phyloP scores from a whole-genome alignment of 805 yeast species.

The Kodamaea hsintzibuensis region DNA sequence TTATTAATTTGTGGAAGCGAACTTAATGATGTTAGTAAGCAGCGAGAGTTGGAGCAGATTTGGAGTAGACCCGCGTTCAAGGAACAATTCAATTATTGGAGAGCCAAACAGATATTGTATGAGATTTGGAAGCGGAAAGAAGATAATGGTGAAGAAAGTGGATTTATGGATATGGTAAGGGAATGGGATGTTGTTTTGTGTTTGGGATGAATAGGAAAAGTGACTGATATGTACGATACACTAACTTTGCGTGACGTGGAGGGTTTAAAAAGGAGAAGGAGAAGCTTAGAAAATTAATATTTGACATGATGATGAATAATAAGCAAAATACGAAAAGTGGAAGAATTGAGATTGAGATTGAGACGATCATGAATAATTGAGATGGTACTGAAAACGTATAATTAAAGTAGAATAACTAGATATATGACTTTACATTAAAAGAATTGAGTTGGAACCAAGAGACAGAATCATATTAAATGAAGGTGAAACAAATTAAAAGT shows the following conservation, averaged over 20 bases:
- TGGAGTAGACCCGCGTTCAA: constrained; percentile 27
- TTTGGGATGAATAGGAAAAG: constrained; percentile 24
- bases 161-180: constrained; percentile 55
- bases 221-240: not conserved
- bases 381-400: not conserved
- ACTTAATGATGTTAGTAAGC: constrained; percentile 27
- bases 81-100: constrained; percentile 47
- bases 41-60: constrained; percentile 22
- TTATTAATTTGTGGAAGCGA: constrained; percentile 42
- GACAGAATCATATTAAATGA: too few species aligned
- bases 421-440: too few species aligned
- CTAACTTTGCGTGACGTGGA: not conserved
- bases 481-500: too few species aligned
- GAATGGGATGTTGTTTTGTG: constrained; percentile 52
- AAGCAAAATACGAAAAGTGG: too few species aligned
- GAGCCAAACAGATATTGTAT: constrained; percentile 52
- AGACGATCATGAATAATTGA: not conserved
- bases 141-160: constrained; percentile 30
- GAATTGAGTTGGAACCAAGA: too few species aligned
- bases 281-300: too few species aligned
- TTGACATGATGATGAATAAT: too few species aligned
- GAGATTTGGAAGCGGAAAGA: constrained; percentile 52
- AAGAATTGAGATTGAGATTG: not conserved
- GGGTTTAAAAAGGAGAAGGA: not conserved
- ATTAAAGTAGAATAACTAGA: too few species aligned